Conservation (phyloP, 495 filamentous ascomycete species). For the Aspergillus affinis region DNA sequence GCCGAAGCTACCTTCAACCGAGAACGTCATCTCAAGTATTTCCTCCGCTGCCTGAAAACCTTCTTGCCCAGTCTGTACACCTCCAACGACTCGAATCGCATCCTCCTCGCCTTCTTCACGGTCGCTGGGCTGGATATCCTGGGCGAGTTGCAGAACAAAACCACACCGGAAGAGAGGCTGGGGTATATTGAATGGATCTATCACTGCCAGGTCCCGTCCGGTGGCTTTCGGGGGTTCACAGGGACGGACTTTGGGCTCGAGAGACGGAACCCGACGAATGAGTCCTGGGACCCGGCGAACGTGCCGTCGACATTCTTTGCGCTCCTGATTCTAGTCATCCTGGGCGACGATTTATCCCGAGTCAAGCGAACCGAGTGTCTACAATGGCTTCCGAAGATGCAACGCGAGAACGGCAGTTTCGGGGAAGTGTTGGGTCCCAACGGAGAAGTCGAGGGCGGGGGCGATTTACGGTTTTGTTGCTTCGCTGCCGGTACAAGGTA, state of each 20-base stretch:
- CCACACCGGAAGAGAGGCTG: slow-evolving; percentile 56
- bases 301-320: slow-evolving; percentile 88
- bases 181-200: slow-evolving; percentile 71
- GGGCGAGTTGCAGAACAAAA: slow-evolving; percentile 55
- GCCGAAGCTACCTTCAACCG: slow-evolving; percentile 57
- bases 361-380: slow-evolving; percentile 69
- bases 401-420: slow-evolving; percentile 86
- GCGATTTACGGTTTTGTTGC: slow-evolving; percentile 86
- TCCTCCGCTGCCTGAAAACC: slow-evolving; percentile 83
- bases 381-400: slow-evolving; percentile 71
- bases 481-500: slow-evolving; percentile 77
- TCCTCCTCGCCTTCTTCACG: slow-evolving; percentile 86
- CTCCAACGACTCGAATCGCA: slow-evolving; percentile 82
- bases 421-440: slow-evolving; percentile 70
- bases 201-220: slow-evolving; percentile 68
- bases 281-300: slow-evolving; percentile 75
- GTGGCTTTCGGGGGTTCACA: slow-evolving; percentile 80
- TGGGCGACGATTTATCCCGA: slow-evolving; percentile 69
- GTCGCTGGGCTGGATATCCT: slow-evolving; percentile 80
- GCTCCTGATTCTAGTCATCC: slow-evolving; percentile 66
- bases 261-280: slow-evolving; percentile 45
- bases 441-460: slow-evolving; percentile 68
- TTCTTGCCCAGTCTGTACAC: slow-evolving; percentile 79
- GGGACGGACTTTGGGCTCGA: slow-evolving; percentile 57
- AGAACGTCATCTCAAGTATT: slow-evolving; percentile 82